Base-by-base conservation (phyloP, 2,329 filamentous ascomycete genomes). In the Xylariaceae sp. region DNA sequence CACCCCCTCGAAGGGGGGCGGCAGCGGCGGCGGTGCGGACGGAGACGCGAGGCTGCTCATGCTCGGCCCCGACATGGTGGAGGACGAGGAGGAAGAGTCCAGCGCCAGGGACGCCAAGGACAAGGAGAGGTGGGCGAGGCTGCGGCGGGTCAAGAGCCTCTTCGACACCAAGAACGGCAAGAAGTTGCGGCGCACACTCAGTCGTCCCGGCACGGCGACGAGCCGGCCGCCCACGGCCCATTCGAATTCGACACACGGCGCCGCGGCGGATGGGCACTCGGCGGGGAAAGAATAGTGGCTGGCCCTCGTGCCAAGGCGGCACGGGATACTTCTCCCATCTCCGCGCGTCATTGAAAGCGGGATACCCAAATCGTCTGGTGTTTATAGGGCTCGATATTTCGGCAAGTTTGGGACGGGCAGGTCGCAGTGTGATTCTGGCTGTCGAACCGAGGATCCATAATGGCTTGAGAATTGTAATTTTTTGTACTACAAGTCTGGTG, bases 51-150 rank as follows among this genome's bases (percentile, higher is more conserved):
- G 44, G 0, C 41, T 38, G 1, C 37, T 39, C 3, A 36, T 46
- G 28, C 27, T 42, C 4, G 49, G 40, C 3, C 42, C 44, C 6
- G 53, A 44, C 3, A 45, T 32, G 12, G 44, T 58, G 32, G 59
- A 59, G 4, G 65, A 61, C 24, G 73, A 71, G 26, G 67, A 66
- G 12, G 58, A 67, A 8, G 63, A 72, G 14, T 64, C 69, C 29
- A 63, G 60, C 24, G 56, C 56, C 1, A 61, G 67, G 17, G 65
- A 68, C 29, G 67, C 61, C 28, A 81, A 81, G 52, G 81, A 86
- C 40, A 82, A 82, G 55, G 78, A 83, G 57, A 68, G 81, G 43
- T 85, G 80, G 80, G 73, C 78, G n/a, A 70, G 78, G 45, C 59
- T 87, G 42, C 71, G 78, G 47, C 72, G 75, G 37, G 79, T 87